A percentile compares a stretch with the other conserved stretches of the same genome.
Evolutionary conservation across 2,329 filamentous ascomycete species (phyloP).

Genomic region (Trichoderma lentiforme): DNA sequence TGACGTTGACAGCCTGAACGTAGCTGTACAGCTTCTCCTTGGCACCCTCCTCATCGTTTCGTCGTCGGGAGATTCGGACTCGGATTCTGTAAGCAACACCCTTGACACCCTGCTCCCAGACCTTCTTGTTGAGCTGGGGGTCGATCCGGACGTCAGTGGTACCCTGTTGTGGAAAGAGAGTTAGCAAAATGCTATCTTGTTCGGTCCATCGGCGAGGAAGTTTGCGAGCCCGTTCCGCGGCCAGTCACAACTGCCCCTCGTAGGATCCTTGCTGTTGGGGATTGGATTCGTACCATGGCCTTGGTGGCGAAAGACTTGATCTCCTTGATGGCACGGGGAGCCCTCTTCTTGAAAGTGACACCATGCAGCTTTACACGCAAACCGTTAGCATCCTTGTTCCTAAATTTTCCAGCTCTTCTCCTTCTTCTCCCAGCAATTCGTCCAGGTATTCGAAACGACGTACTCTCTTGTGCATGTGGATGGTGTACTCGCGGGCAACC

Average conservation of each 20-base stretch:
- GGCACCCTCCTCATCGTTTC: constrained; percentile 99
- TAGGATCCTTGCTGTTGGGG: not conserved
- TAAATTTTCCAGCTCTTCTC: not conserved
- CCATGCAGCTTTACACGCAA: constrained; percentile 72
- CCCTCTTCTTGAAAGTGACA: constrained; percentile 99
- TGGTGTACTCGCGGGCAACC: constrained; percentile 99
- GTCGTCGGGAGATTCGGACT: constrained; percentile 97
- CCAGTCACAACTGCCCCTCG: constrained; percentile 5
- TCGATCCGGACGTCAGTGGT: constrained; percentile 96
- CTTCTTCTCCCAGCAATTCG: not conserved
- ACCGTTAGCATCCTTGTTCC: constrained; percentile 12
- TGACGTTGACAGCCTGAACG: constrained; percentile 99
- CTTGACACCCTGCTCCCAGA: constrained; percentile 99
- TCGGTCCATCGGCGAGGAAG: not conserved
- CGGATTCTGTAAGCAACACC: constrained; percentile 96
- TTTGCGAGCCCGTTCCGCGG: not conserved
- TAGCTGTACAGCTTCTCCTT: constrained; percentile 99
- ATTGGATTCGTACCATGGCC: constrained; percentile 77
- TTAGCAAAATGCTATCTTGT: constrained; percentile 22
- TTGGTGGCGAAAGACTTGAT: constrained; percentile 90
- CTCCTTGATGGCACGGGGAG: constrained; percentile 98
- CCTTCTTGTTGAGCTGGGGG: constrained; percentile 99
- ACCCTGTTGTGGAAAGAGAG: constrained; percentile 56
- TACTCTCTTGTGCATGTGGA: constrained; percentile 96
- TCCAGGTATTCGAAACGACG: constrained; percentile 25